A percentile compares a stretch with the other conserved stretches of the same genome.
phyloP scores from a whole-genome alignment of 176 grass and related monocot species.

The Areca catechu region DNA sequence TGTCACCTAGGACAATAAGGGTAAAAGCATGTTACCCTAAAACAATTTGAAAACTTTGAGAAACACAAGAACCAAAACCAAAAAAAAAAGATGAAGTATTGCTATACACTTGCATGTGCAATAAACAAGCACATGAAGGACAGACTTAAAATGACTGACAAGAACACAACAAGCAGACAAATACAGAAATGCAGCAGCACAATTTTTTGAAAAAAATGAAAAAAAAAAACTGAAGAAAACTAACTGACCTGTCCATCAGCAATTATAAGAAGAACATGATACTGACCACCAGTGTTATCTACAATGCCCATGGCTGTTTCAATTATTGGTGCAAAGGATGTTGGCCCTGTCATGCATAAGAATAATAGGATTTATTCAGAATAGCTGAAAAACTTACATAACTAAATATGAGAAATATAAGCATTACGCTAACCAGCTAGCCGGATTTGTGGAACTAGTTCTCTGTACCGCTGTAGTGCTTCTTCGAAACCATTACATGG shows the following conservation, averaged over 20 bases:
- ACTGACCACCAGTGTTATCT: constrained; percentile 81
- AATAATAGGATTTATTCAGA: background rate
- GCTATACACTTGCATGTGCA: background rate
- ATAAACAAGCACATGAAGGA: background rate
- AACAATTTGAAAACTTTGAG: no score
- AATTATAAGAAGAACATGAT: constrained; percentile 98
- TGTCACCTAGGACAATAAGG: constrained; percentile 45
- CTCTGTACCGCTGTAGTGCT: constrained; percentile 69
- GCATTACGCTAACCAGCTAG: constrained; percentile 55
- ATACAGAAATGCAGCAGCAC: background rate
- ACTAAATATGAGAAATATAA: constrained; percentile 5
- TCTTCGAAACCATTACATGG: constrained; percentile 90
- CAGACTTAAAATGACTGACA: constrained; percentile 9
- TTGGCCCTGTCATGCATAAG: constrained; percentile 55
- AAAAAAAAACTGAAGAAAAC: background rate
- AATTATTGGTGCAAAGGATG: constrained; percentile 88
- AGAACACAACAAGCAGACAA: background rate
- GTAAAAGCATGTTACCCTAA: no score
- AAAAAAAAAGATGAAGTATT: background rate
- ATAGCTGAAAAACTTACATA: background rate
- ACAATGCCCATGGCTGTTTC: constrained; percentile 79
- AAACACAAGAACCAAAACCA: background rate
- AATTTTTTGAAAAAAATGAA: background rate
- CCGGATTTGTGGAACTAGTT: constrained; percentile 83
- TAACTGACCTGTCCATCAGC: constrained; percentile 77